Evolutionary conservation across 345 rosid species (phyloP), one percentile per base, ranked within the genome.

Genomic region (Erysimum cheiranthoides): DNA sequence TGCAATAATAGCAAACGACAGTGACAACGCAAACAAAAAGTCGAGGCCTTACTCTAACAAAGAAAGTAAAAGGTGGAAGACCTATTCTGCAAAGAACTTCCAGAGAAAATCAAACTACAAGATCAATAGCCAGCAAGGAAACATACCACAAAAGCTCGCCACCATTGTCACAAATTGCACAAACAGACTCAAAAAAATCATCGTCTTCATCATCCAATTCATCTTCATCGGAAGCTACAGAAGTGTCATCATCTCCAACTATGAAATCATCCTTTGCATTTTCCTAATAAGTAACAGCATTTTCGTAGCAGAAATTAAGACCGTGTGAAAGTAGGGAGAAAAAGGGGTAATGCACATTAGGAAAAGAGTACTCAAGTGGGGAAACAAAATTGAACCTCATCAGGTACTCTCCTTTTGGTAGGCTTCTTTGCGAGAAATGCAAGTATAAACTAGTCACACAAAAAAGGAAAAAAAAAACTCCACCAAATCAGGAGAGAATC

Each of bases 161-260:
- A 32, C 98, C 98, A 74, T 93, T 87, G 74, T 93, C 98, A 81
- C 97, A 93, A 42, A 91, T 71, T 6, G 96, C 85, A 86, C 98
- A 91, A 67, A 87, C 94, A 50, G 88, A 66, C 81, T 89, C 98
- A 82, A 84, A 90, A 52, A 68, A 73, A 4, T 86, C 89, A 18
- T 85, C 88, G 4, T 85, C 89, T 1, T 83, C 85, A 35, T 73
- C 67, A 2, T 79, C 80, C 38, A 35, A 84, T 56, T 82, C 89
- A 47, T 83, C 77, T 34, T 73, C 86, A 60, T 73, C 86, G 1
- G 40, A 65, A 66, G 73, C 85, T 63, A 82, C 82, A 62, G 68
- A 34, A 49, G 66, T 53, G 53, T 74, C 86, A 45, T 79, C 87
- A 65, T 93, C 94, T 74, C 80, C 89, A 71, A 87, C 97, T 56